Conservation (phyloP, 345 rosid genomes). For the Salix brachista region DNA sequence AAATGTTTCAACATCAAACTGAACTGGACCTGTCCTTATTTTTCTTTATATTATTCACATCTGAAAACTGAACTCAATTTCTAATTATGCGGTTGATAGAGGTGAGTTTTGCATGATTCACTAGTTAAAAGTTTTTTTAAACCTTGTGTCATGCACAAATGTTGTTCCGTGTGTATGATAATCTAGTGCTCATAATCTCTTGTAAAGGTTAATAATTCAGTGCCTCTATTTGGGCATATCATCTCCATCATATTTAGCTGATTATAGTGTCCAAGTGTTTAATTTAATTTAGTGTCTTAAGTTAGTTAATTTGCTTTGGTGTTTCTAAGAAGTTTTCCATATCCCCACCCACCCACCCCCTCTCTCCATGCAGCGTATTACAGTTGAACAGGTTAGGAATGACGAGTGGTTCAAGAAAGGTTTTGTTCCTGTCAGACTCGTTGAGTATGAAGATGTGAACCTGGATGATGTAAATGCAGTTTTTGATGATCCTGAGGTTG, state of each 20-base stretch:
- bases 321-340: slow-evolving; percentile 9
- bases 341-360: not conserved
- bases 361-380: slow-evolving; percentile 58
- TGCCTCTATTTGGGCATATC: not conserved
- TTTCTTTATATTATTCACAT: not conserved
- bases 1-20: not conserved
- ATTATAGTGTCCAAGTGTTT: not conserved
- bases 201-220: not conserved
- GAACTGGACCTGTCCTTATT: not conserved
- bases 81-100: not conserved
- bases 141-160: not conserved
- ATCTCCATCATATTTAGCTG: not conserved
- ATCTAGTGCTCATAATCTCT: not conserved
- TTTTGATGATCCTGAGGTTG: slow-evolving; percentile 83
- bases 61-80: not conserved
- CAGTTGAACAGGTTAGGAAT: slow-evolving; percentile 66
- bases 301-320: slow-evolving; percentile 7
- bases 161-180: not conserved
- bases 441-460: slow-evolving; percentile 85
- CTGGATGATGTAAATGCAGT: slow-evolving; percentile 91
- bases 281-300: not conserved
- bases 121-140: not conserved
- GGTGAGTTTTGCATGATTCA: not conserved
- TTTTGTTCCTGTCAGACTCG: slow-evolving; percentile 60
- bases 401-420: slow-evolving; percentile 79